These are phyloP conservation scores for Ambrosia artemisiifolia DNA, from an alignment of 129 eudicot species.

Conservation along the genomic window DNA sequence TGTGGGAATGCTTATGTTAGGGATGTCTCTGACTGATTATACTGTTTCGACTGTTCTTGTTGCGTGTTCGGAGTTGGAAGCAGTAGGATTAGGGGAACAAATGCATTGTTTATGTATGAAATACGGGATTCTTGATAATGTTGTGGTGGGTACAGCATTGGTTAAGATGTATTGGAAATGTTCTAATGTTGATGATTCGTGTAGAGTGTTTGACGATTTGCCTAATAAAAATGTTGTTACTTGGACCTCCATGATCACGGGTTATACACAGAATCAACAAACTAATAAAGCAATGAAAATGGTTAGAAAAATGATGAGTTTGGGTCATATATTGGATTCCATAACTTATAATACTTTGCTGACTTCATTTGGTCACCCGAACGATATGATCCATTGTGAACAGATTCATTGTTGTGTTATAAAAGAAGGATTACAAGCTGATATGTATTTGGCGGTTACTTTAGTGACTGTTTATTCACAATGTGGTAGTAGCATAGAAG, in stretches of 20 bases:
- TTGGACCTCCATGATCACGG: conserved; percentile 58
- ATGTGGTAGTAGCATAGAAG: conserved; percentile 37
- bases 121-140: conserved; percentile 35
- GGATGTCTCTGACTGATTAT: conserved; percentile 29
- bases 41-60: conserved; percentile 44
- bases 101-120: conserved; percentile 45
- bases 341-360: conserved; percentile 54
- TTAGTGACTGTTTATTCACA: conserved; percentile 45
- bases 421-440: conserved; percentile 46
- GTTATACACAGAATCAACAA: conserved; percentile 39
- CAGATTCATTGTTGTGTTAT: conserved; percentile 47
- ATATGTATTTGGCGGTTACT: conserved; percentile 41
- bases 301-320: conserved; percentile 50
- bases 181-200: conserved; percentile 32
- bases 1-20: conserved; percentile 37
- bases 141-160: conserved; percentile 55
- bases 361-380: conserved; percentile 35
- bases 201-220: conserved; percentile 44
- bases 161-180: conserved; percentile 63
- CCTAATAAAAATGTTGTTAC: conserved; percentile 40
- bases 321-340: conserved; percentile 35
- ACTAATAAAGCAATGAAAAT: conserved; percentile 40
- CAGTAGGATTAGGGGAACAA: conserved; percentile 40
- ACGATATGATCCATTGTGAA: conserved; percentile 37
- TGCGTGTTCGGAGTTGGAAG: conserved; percentile 41